Evolutionary conservation across 495 filamentous ascomycete species (phyloP).

Genomic region (Evernia prunastri): DNA sequence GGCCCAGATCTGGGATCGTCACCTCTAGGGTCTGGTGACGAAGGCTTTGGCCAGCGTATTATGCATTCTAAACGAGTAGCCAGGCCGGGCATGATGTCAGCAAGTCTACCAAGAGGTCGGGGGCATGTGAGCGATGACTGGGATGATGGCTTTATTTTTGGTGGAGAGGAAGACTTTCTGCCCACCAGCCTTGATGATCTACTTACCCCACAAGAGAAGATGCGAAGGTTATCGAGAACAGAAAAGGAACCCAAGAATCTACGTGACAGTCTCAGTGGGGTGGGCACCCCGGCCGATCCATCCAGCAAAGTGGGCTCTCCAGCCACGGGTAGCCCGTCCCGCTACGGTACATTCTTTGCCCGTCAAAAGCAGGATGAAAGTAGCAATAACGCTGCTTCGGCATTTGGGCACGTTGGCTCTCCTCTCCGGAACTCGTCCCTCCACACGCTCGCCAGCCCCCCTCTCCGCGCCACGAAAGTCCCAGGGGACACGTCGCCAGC

Average conservation of each 20-base stretch:
- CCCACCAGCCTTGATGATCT: slow-evolving; percentile 84
- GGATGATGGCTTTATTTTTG: slow-evolving; percentile 76
- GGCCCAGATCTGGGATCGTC: slow-evolving; percentile 57
- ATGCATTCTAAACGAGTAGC: slow-evolving; percentile 80
- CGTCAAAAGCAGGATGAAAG: slow-evolving; percentile 59
- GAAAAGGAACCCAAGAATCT: slow-evolving; percentile 56
- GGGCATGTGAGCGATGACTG: slow-evolving; percentile 59
- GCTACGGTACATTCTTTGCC: slow-evolving; percentile 80
- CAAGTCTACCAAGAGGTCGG: slow-evolving; percentile 63
- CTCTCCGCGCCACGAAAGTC: slow-evolving; percentile 51
- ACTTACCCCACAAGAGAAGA: slow-evolving; percentile 83
- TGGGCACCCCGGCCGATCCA: slow-evolving; percentile 54
- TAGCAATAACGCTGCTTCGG: slow-evolving; percentile 39
- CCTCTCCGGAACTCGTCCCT: slow-evolving; percentile 82
- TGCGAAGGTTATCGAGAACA: slow-evolving; percentile 71
- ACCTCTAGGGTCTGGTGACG: slow-evolving; percentile 48
- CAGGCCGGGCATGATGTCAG: slow-evolving; percentile 70
- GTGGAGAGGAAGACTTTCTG: slow-evolving; percentile 89
- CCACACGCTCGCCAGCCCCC: slow-evolving; percentile 56
- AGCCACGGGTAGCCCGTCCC: slow-evolving; percentile 69
- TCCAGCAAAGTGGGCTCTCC: slow-evolving; percentile 77
- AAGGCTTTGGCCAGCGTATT: slow-evolving; percentile 61
- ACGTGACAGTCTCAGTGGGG: slow-evolving; percentile 53
- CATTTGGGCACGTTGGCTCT: slow-evolving; percentile 85
- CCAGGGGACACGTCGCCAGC: slow-evolving; percentile 55